Conservation (phyloP, 163 green algal species). For the Smithsoniella earleae region DNA sequence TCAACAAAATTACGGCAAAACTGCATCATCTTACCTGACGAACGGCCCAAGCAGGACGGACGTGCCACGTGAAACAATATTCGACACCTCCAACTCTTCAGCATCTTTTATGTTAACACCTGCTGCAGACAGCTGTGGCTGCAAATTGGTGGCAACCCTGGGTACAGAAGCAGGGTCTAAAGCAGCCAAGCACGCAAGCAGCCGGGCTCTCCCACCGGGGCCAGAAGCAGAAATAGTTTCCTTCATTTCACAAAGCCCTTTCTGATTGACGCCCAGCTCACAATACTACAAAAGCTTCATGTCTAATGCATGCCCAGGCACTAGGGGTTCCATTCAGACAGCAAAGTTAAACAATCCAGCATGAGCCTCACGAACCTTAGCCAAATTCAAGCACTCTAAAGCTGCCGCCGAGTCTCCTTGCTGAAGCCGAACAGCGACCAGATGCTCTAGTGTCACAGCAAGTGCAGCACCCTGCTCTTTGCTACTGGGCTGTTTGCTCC, state of each 20-base stretch:
- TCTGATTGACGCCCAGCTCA: too few relatives aligned
- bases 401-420: neutral
- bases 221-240: neutral
- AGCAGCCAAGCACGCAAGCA: neutral
- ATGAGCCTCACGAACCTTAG: neutral
- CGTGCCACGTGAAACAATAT: neutral
- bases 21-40: neutral
- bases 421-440: neutral
- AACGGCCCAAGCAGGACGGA: conserved; percentile 15
- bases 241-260: too few relatives aligned
- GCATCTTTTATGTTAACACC: conserved; percentile 1
- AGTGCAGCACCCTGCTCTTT: neutral
- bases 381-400: neutral
- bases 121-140: neutral
- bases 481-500: neutral
- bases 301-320: too few relatives aligned
- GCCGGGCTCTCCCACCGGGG: neutral
- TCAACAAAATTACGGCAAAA: too few relatives aligned
- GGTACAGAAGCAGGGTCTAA: neutral
- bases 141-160: neutral
- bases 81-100: conserved; percentile 19
- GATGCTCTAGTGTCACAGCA: neutral
- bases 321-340: too few relatives aligned
- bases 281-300: too few relatives aligned
- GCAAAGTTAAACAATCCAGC: too few relatives aligned